A percentile compares a stretch with the other conserved stretches of the same genome.
Conservation (phyloP, 1,284 basidiomycete species). For the Trichosporon asahii region DNA sequence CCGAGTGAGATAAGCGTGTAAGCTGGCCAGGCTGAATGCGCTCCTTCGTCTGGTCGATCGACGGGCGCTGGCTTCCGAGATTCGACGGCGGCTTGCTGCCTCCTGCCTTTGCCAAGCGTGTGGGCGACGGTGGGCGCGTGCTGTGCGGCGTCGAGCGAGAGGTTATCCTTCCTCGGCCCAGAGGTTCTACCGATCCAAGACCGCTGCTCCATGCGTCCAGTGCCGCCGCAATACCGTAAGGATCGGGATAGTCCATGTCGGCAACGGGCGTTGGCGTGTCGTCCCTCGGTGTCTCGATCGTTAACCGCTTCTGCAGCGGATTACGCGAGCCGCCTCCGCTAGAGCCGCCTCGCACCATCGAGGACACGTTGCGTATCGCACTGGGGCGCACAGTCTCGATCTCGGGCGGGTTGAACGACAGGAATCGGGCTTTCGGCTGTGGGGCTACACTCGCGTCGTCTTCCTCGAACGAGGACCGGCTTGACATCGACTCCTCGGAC, state of each 20-base stretch:
- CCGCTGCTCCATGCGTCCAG: constrained; percentile 10
- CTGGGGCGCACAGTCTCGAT: neutral
- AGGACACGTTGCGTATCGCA: neutral
- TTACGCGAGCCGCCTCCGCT: neutral
- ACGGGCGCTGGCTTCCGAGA: constrained; percentile 16
- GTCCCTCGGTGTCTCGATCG: constrained; percentile 20
- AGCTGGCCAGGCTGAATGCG: constrained; percentile 14
- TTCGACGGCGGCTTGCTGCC: constrained; percentile 10
- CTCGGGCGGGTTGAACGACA: constrained; percentile 26
- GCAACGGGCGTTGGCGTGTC: constrained; percentile 17
- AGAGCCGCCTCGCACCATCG: neutral
- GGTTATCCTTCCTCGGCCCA: neutral
- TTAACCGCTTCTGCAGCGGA: constrained; percentile 10
- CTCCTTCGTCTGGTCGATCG: constrained; percentile 13
- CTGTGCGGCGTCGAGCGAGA: constrained; percentile 24
- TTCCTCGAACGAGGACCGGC: neutral
- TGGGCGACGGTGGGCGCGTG: constrained; percentile 18
- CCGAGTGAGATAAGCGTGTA: constrained; percentile 16
- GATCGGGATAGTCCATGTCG: constrained; percentile 32
- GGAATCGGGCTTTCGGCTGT: constrained; percentile 16
- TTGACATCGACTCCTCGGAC: constrained; percentile 4
- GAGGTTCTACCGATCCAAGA: neutral
- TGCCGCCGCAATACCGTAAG: constrained; percentile 30
- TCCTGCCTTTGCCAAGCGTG: neutral
- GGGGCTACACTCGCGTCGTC: neutral